phyloP scores from a whole-genome alignment of 2,329 filamentous ascomycete genomes.

The Calonectria montana region DNA sequence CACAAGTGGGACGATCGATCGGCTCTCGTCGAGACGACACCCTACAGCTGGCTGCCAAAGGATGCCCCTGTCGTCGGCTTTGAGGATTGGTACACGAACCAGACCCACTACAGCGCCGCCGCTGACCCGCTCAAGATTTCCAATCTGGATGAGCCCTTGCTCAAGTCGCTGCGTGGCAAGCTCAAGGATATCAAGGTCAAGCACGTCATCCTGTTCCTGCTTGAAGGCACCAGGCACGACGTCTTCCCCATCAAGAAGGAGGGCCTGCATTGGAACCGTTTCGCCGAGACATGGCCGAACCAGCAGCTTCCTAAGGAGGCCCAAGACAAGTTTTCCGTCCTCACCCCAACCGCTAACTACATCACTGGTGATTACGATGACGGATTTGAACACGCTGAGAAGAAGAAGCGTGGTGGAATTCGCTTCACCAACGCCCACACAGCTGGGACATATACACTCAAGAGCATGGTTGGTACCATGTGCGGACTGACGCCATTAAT shows the following conservation, averaged over 20 bases:
- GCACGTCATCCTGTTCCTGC: slow-evolving; percentile 56
- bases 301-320: slow-evolving; percentile 48
- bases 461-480: slow-evolving; percentile 54
- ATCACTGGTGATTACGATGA: slow-evolving; percentile 51
- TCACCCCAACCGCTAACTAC: slow-evolving; percentile 48
- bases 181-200: slow-evolving; percentile 51
- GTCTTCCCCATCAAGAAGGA: slow-evolving; percentile 57
- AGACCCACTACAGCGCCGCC: slow-evolving; percentile 48
- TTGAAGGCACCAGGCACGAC: slow-evolving; percentile 58
- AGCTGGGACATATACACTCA: slow-evolving; percentile 56
- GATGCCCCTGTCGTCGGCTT: slow-evolving; percentile 34
- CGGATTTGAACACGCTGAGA: slow-evolving; percentile 42
- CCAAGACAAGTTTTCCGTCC: slow-evolving; percentile 38
- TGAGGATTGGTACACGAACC: slow-evolving; percentile 39
- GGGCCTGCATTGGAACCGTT: slow-evolving; percentile 51
- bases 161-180: slow-evolving; percentile 40
- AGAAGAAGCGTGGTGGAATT: slow-evolving; percentile 50
- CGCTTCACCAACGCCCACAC: slow-evolving; percentile 55
- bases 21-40: slow-evolving; percentile 37
- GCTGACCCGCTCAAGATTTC: slow-evolving; percentile 55
- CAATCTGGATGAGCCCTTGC: slow-evolving; percentile 49
- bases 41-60: slow-evolving; percentile 40
- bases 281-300: slow-evolving; percentile 46
- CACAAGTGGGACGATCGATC: slow-evolving; percentile 42
- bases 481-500: slow-evolving; percentile 56